Evolutionary conservation across 306 rosid genomes (phyloP), one percentile per base, ranked within the genome.

Genomic region (Citrullus amarus): DNA sequence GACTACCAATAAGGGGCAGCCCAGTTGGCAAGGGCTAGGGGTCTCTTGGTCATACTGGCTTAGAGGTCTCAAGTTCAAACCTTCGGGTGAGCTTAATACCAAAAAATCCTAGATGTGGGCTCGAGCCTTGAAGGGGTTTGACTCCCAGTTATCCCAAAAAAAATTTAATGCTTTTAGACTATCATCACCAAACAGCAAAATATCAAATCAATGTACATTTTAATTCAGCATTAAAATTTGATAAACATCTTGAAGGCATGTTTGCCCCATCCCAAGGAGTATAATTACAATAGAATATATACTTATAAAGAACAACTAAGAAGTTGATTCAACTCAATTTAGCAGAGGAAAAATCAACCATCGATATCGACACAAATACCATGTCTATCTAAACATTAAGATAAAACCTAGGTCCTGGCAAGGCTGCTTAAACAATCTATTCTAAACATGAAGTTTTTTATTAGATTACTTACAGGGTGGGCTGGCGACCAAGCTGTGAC

Each of bases 401-500:
- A 50, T 73, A 50, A 73, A 58, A 58, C n/a, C 65, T 9, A 16
- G n/a, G 38, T 44, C 43, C 77, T 72, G 51, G 43, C 9, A 58
- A 46, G 6, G 9, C 8, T 63, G 12, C 30, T 78, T 78, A 32
- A 34, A 61, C 44, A 54, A 72, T 65, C 10, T 53, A 44, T 2
- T 48, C 16, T 50, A 58, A 63, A 57, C 30, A 65, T 36, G 83
- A 82, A 80, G 46, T 80, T 68, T 54, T 78, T 65, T 36, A 18
- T n/a, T 65, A 65, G 77, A 80, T 75, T 81, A 84, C 97, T 89
- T 87, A 90, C 96, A 78, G 90, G 65, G 91, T 82, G 82, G 97
- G 76, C 81, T 88, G 97, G 72, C 71, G 88, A 80, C 89, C 88
- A 81, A 84, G 77, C 85, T 86, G 92, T 32, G 93, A 82, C 86